phyloP scores from a whole-genome alignment of 148 eudicot genomes.

The Amaranthus cruentus region DNA sequence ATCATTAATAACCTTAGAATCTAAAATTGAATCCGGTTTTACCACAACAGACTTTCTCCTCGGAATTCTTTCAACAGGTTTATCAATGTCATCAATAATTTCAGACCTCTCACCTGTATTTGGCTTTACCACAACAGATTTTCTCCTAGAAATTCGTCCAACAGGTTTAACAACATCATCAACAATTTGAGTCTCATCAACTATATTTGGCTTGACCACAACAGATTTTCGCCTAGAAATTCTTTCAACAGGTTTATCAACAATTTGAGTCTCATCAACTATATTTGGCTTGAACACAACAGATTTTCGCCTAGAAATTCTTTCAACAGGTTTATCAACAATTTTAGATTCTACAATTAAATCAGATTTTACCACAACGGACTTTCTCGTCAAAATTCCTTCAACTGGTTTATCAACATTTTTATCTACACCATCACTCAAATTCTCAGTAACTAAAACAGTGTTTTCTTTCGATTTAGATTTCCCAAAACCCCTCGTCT shows the following conservation, averaged over 20 bases:
- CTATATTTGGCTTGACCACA: neutral
- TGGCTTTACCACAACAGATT: conserved; percentile 11
- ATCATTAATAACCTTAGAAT: neutral
- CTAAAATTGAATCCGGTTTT: neutral
- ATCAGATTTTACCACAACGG: conserved; percentile 3
- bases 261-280: neutral
- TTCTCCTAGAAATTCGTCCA: neutral
- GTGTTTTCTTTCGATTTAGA: conserved; percentile 2
- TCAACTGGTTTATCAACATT: neutral
- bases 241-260: conserved; percentile 6
- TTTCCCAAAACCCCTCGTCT: conserved; percentile 27
- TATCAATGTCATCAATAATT: neutral
- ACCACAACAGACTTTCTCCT: conserved; percentile 14
- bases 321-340: conserved; percentile 3
- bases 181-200: neutral
- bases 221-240: conserved; percentile 8
- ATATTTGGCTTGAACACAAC: neutral
- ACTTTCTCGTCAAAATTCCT: conserved; percentile 7
- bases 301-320: conserved; percentile 9
- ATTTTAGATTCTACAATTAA: neutral
- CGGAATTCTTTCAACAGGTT: neutral
- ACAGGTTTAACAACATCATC: conserved; percentile 10
- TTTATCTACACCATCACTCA: neutral
- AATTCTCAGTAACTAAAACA: neutral
- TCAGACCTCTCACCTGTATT: neutral